Conservation (phyloP, 169 alveolate genomes). For the Babesia sp. region DNA sequence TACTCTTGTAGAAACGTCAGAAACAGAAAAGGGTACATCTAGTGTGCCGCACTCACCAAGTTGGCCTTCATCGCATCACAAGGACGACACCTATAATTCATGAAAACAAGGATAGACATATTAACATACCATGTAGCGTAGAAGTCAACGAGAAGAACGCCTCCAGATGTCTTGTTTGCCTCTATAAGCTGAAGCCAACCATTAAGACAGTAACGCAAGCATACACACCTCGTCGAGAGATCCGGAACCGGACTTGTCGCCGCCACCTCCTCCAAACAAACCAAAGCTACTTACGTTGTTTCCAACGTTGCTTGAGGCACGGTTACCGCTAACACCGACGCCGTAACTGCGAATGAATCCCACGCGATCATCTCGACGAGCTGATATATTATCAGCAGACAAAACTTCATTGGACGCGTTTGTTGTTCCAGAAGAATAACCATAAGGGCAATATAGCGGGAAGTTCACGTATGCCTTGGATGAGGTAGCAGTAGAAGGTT, state of each 20-base stretch:
- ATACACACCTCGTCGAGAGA: conserved; percentile 25
- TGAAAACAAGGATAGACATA: background rate
- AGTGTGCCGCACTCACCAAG: conserved; percentile 8
- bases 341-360: conserved; percentile 21
- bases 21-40: background rate
- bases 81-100: conserved; percentile 51
- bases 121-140: conserved; percentile 54
- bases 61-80: conserved; percentile 32
- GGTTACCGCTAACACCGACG: background rate
- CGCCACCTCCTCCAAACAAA: conserved; percentile 3
- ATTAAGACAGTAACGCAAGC: background rate
- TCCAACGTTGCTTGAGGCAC: background rate
- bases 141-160: conserved; percentile 64
- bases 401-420: background rate
- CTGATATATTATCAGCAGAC: background rate
- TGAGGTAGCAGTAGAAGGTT: background rate
- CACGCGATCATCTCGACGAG: background rate
- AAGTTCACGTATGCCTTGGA: background rate
- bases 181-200: conserved; percentile 44
- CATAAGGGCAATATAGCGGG: background rate
- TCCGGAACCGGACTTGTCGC: background rate
- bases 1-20: background rate
- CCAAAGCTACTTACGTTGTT: background rate
- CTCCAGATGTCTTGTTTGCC: conserved; percentile 36
- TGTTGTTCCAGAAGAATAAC: too few relatives aligned